Percentiles rank a stretch among this genome's conserved stretches.
Evolutionary conservation across 345 rosid genomes (phyloP).

Genomic region (Excoecaria cochinchinensis): DNA sequence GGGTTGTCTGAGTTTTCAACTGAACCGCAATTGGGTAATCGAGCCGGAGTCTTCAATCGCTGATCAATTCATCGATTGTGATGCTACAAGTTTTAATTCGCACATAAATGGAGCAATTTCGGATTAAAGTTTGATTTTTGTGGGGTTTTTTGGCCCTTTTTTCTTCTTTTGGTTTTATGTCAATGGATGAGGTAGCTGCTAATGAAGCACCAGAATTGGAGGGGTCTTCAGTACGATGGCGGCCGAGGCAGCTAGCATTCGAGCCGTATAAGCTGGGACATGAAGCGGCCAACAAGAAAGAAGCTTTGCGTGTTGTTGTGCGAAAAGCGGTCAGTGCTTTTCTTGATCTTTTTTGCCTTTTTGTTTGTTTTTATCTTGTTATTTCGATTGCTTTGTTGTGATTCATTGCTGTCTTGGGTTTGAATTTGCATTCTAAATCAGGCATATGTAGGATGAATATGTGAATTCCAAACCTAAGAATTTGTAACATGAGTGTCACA

Average conservation of each 20-base stretch:
- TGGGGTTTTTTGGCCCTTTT: conserved; percentile 16
- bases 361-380: not conserved
- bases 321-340: conserved; percentile 68
- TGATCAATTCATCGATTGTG: conserved; percentile 27
- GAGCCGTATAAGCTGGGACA: conserved; percentile 36
- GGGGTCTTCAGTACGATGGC: conserved; percentile 47
- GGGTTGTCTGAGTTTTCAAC: conserved; percentile 29
- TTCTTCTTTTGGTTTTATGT: conserved; percentile 13
- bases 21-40: conserved; percentile 26
- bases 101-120: conserved; percentile 35
- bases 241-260: conserved; percentile 70
- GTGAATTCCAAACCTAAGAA: conserved; percentile 8
- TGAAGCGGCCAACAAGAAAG: conserved; percentile 33
- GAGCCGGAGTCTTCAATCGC: conserved; percentile 18
- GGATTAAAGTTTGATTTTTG: conserved; percentile 35
- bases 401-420: conserved; percentile 9
- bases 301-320: conserved; percentile 44
- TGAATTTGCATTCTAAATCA: conserved; percentile 14
- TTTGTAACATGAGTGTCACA: conserved; percentile 3
- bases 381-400: not conserved
- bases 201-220: conserved; percentile 37
- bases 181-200: conserved; percentile 63
- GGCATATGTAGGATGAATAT: not conserved
- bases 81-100: not conserved
- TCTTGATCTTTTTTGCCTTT: not conserved